Base-by-base conservation (phyloP, 2,329 filamentous ascomycete genomes). In the Microdochium bolleyi region DNA sequence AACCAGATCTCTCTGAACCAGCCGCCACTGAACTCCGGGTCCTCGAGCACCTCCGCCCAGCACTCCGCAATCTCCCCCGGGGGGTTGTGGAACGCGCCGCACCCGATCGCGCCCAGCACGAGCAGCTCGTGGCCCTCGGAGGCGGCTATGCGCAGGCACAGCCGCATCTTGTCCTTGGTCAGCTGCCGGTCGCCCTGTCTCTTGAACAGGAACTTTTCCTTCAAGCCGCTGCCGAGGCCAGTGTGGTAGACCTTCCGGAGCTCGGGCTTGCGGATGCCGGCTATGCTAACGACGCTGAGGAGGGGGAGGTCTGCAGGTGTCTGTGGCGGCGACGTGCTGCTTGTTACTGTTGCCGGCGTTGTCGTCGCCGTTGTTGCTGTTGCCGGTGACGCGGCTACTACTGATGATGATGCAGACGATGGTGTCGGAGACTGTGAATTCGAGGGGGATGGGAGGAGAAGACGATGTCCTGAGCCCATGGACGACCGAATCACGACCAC, bases 61-160 rank as follows among this genome's bases (percentile, higher is more conserved):
- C 83, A 83, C 34, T 68, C 54, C 2, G 80, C 83, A 16, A 88
- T 80, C 55, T 82, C 80, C 37, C 70, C 66, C 0, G 73, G 72
- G 8, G 85, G 85, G 62, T 88, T 86, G 1, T 58, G 60, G 63
- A 86, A 88, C 0, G 78, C 83, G 2, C 85, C 85, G 59, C 84
- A 89, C 0, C 86, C 86, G 51, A 89, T 62, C 0, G 85, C 84
- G 0, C 85, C 85, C 2, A 89, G 70, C 8, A 89, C 79, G 14
- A 89, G 65, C 58, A 76, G 72, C 21, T 73, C 70, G 59, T 87
- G 82, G 1, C 72, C 73, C 22, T 78, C 71, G 5, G 63, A 62
- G n/a, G 75, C 83, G 2, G 83, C 81, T 53, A 83, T 75, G 5
- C 84, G 72, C 50, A 88, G 65, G 24, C 76, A 73, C 22, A 83